These are phyloP conservation scores for Aspergillus novoparasiticus DNA, from an alignment of 2,329 filamentous ascomycete species.

Conservation along the genomic window DNA sequence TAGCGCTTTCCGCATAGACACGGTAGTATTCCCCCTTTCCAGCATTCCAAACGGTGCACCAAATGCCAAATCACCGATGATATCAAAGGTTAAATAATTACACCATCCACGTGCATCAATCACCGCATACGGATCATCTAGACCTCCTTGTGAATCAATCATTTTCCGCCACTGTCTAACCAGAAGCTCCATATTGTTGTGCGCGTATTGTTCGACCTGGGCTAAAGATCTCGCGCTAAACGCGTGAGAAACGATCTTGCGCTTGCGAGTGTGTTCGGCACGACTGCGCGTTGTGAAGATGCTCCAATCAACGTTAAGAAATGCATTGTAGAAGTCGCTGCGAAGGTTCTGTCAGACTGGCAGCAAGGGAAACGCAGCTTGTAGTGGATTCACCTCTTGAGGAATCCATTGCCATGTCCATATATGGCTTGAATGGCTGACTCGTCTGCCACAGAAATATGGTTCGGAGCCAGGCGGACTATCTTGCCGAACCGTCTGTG, in stretches of 20 bases:
- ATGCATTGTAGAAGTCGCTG: not conserved
- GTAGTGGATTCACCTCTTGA: not conserved
- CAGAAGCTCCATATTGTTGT: not conserved
- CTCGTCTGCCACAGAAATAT: not conserved
- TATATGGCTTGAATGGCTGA: not conserved
- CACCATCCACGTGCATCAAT: not conserved
- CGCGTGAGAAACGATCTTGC: not conserved
- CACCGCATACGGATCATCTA: not conserved
- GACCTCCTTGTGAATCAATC: not conserved
- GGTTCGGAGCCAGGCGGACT: not conserved
- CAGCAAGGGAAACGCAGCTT: no score
- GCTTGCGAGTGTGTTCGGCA: not conserved
- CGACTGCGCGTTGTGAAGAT: not conserved
- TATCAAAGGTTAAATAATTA: not conserved
- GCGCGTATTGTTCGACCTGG: not conserved
- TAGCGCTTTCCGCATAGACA: not conserved
- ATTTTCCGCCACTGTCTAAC: not conserved
- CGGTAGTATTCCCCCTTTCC: not conserved
- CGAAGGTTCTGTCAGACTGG: not conserved
- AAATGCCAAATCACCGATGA: not conserved
- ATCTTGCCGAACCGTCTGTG: not conserved
- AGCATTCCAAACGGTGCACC: not conserved
- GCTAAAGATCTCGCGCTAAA: not conserved
- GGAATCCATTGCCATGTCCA: not conserved
- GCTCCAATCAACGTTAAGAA: not conserved